phyloP scores from a whole-genome alignment of 352 stramenopile species.

The Thalassiosira pacifica region DNA sequence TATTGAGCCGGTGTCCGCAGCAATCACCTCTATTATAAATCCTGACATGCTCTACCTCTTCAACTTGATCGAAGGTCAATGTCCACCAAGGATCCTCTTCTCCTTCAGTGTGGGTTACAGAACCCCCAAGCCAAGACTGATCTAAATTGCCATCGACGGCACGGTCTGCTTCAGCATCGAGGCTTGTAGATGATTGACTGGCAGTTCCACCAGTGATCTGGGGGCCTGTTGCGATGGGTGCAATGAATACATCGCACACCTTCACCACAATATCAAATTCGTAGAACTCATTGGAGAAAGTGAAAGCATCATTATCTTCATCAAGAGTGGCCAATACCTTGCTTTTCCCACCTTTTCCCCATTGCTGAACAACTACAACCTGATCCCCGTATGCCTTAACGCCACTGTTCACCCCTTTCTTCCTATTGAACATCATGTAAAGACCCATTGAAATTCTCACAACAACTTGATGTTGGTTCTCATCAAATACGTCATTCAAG shows the following conservation, averaged over 20 bases:
- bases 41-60: neutral
- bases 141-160: neutral
- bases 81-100: constrained; percentile 5
- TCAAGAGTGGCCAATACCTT: neutral
- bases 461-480: neutral
- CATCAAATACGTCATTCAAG: constrained; percentile 6
- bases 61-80: neutral
- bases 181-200: neutral
- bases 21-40: neutral
- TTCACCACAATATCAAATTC: neutral
- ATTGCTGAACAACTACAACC: constrained; percentile 4
- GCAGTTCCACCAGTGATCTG: neutral
- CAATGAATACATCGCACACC: neutral
- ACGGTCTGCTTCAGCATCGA: neutral
- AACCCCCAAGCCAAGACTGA: neutral
- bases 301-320: neutral
- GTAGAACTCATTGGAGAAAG: neutral
- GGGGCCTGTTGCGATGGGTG: neutral
- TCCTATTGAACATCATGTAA: constrained; percentile 17
- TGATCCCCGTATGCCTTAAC: constrained; percentile 3
- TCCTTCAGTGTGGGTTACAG: neutral
- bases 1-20: neutral
- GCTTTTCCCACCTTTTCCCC: neutral
- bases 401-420: neutral
- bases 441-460: neutral